A percentile compares a stretch with the other conserved stretches of the same genome.
These are phyloP conservation scores for Porphyrellus cyaneotinctus DNA, from an alignment of 768 basidiomycete genomes.

Conservation along the genomic window DNA sequence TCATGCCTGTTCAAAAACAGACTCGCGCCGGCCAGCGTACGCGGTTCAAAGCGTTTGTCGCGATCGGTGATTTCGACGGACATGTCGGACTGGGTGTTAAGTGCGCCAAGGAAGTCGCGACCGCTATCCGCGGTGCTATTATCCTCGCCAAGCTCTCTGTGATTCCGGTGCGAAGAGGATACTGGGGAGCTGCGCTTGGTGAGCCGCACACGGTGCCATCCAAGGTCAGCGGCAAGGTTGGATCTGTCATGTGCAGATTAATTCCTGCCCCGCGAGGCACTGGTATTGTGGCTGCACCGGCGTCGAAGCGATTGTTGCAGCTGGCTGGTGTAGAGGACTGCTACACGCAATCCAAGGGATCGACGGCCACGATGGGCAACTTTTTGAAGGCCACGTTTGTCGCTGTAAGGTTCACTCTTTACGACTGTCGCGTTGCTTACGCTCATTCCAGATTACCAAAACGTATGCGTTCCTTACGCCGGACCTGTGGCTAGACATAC, in stretches of 20 bases:
- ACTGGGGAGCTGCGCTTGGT: constrained; percentile 99
- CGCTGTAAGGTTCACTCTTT: constrained; percentile 52
- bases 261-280: constrained; percentile 98
- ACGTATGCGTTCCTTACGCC: constrained; percentile 98
- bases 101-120: constrained; percentile 99
- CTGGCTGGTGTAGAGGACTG: constrained; percentile 96
- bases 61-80: constrained; percentile 97
- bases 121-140: constrained; percentile 99
- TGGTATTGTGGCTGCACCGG: constrained; percentile 98
- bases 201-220: constrained; percentile 99
- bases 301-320: constrained; percentile 93
- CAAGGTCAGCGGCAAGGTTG: constrained; percentile 97
- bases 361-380: constrained; percentile 98
- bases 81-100: constrained; percentile 99
- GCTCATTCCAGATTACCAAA: constrained; percentile 74
- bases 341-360: constrained; percentile 98
- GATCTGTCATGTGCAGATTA: constrained; percentile 98
- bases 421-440: neutral
- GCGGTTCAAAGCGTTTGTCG: constrained; percentile 99
- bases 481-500: constrained; percentile 95
- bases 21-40: constrained; percentile 99
- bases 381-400: constrained; percentile 97
- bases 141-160: constrained; percentile 97
- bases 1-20: constrained; percentile 99
- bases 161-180: constrained; percentile 96